A percentile compares a stretch with the other conserved stretches of the same genome.
These are phyloP conservation scores for Wickerhamiella alocasiicola DNA, from an alignment of 805 yeast genomes.

Conservation along the genomic window DNA sequence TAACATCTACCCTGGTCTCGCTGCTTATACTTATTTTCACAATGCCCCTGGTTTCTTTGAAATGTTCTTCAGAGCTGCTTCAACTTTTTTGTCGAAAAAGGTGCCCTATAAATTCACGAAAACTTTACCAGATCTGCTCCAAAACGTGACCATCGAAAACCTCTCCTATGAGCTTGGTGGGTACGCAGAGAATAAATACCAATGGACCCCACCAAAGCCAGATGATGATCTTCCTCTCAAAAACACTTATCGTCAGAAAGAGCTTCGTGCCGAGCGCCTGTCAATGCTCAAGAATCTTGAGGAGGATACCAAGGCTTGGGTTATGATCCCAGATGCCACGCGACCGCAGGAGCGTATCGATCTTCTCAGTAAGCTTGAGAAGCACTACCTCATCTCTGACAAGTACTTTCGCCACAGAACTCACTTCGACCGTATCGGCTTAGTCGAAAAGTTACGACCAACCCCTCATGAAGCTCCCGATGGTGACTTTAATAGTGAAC, in stretches of 20 bases:
- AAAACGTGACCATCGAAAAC: constrained; percentile 1
- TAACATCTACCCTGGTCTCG: not conserved
- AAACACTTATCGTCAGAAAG: not conserved
- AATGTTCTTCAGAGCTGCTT: not conserved
- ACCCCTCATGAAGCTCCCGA: no score
- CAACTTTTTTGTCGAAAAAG: not conserved
- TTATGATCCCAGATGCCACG: not conserved
- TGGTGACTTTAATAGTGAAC: no score
- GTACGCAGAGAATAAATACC: not conserved
- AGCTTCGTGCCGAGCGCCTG: not conserved
- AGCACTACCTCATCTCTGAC: constrained; percentile 59
- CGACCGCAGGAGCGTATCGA: constrained; percentile 30
- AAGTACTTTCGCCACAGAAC: constrained; percentile 73
- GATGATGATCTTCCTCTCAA: not conserved
- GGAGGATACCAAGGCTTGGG: not conserved
- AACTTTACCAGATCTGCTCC: not conserved
- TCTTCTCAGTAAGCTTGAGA: constrained; percentile 40
- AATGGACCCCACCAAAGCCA: not conserved
- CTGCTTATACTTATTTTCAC: not conserved
- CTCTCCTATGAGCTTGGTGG: constrained; percentile 1
- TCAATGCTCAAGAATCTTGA: not conserved
- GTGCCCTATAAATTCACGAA: not conserved
- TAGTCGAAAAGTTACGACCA: not conserved
- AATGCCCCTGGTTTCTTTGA: constrained; percentile 1
- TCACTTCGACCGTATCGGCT: constrained; percentile 63